Evolutionary conservation across 1,284 basidiomycete genomes (phyloP), one percentile per base, ranked within the genome.

Genomic region (Kalmanozyma brasiliensis): DNA sequence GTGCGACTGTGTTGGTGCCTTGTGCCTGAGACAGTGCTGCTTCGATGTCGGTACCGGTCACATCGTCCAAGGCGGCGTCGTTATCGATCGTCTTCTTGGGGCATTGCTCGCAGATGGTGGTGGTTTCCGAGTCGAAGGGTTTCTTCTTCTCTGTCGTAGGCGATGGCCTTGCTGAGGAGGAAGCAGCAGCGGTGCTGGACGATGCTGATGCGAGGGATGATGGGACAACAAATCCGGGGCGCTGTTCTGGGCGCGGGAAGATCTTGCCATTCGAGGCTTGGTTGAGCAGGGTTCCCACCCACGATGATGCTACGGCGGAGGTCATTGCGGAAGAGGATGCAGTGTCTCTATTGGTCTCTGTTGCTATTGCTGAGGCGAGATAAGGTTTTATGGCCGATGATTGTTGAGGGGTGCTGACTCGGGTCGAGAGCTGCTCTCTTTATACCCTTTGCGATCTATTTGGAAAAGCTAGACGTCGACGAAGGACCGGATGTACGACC

Each of bases 281-380:
- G 47, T 65, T 65, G 42, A 65, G 55, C 35, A 65, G 32, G 17
- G 56, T 59, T 45, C 62, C 62, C 32, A 64, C 40, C 61, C 61
- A 64, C 14, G 61, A 40, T 17, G 61, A 38, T 44, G 61, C 61
- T 24, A 48, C 35, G 19, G 24, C 43, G 16, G 53, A 52, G 6
- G 53, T 49, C 61, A 64, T 64, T 42, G 36, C 32, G 10, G 17
- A 5, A 13, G 20, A 38, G 36, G 9, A 22, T 23, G 36, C 8
- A 23, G 36, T 22, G 19, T n/a, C n/a, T n/a, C n/a, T n/a, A n/a
- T n/a, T n/a, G n/a, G n/a, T n/a, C n/a, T n/a, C n/a, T n/a, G n/a
- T n/a, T n/a, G n/a, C n/a, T n/a, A n/a, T n/a, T n/a, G n/a, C n/a
- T n/a, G n/a, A n/a, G n/a, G n/a, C n/a, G n/a, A n/a, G n/a, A n/a